phyloP scores from a whole-genome alignment of 306 rosid species.

The Macrotyloma uniflorum region DNA sequence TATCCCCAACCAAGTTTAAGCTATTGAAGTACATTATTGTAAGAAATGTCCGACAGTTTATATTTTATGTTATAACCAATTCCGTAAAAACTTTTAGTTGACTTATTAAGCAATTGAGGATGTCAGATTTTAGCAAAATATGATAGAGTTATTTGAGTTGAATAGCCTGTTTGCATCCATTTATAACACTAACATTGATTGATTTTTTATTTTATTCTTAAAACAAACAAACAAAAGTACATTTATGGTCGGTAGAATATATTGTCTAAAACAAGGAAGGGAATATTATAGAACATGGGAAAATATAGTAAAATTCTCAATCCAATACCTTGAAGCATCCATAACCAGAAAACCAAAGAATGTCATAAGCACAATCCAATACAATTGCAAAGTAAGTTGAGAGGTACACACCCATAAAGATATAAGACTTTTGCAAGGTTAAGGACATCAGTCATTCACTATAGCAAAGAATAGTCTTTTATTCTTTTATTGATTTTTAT shows the following conservation, averaged over 20 bases:
- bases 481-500: constrained; percentile 9
- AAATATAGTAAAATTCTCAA: background rate
- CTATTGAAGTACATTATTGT: background rate
- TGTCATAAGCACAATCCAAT: background rate
- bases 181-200: background rate
- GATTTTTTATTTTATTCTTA: background rate
- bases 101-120: background rate
- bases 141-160: background rate
- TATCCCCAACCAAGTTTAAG: background rate
- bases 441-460: background rate
- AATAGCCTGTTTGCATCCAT: background rate
- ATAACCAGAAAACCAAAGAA: background rate
- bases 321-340: background rate
- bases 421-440: background rate
- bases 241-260: background rate
- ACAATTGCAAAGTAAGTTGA: background rate
- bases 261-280: background rate
- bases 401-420: background rate
- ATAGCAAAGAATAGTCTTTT: background rate
- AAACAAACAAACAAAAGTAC: background rate
- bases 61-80: background rate
- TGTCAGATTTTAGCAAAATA: background rate
- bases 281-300: background rate
- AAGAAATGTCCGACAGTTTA: background rate
- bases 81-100: background rate